Base-by-base conservation (phyloP, 352 stramenopile genomes). In the Hyaloperonospora brassicae region DNA sequence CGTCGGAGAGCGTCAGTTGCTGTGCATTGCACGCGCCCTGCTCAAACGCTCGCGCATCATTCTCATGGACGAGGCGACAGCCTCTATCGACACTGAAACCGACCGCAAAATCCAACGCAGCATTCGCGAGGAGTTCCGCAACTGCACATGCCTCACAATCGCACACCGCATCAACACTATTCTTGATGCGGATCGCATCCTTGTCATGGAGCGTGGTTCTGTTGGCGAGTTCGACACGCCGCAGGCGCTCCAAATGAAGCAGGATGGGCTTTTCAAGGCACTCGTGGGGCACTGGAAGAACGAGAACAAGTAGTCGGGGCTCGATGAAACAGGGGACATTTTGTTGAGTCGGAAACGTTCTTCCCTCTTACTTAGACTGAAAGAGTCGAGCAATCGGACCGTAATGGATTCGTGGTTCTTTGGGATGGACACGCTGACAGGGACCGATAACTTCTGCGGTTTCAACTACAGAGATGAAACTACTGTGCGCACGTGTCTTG, bases 21-120 rank as follows among this genome's bases (percentile, higher is more conserved):
- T 99, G 7, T 98, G 93, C 57, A 89, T 99, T 52, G 95, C 88
- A 41, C 76, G 97, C 43, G 96, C 96, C 13, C 63, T 98, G 45
- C 70, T 99, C 2, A 84, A 86, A 35, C 79, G 93, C 23, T 93
- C 89, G 46, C 61, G 66, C 11, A 95, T 99, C 31, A 82, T 99
- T 34, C 64, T 99, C 2, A 97, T 99, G 81, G 97, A 99, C 57
- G 97, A 99, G 69, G 96, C 96, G 2, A 99, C 96, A 8, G 88
- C 88, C 12, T 93, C 84, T 8, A 94, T 96, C 42, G 89, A 96
- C 55, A 77, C 66, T 8, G 81, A 90, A 51, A 95, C 82, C 2
- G 93, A 98, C 68, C 69, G 76, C 44, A 89, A 92, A 55, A 96
- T 97, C 52, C 85, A 95, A 65, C 66, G 70, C 21, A 95, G 84